Percentiles rank a stretch among this genome's conserved stretches.
phyloP scores from a whole-genome alignment of 805 yeast species.

The Huiozyma naganishii region DNA sequence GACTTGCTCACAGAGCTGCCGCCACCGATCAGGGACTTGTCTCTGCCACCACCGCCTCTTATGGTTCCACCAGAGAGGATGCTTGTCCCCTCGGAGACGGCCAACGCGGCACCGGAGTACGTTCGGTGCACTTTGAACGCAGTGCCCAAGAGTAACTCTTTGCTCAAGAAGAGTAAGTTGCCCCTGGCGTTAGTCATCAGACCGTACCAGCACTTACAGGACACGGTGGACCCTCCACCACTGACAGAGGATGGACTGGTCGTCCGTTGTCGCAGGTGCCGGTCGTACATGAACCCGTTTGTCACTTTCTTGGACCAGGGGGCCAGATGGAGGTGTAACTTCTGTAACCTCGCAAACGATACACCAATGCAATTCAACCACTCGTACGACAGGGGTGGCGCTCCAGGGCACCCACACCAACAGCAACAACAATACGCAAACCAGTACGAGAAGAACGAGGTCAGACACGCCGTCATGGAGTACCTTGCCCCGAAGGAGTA shows the following conservation, averaged over 20 bases:
- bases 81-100: slow-evolving; percentile 45
- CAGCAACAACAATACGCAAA: slow-evolving; percentile 34
- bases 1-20: slow-evolving; percentile 81
- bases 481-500: slow-evolving; percentile 92
- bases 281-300: slow-evolving; percentile 90
- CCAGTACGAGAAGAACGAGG: slow-evolving; percentile 69
- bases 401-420: no score
- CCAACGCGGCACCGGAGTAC: slow-evolving; percentile 64
- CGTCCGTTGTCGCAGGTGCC: slow-evolving; percentile 93
- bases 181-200: slow-evolving; percentile 86
- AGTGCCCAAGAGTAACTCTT: slow-evolving; percentile 59
- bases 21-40: slow-evolving; percentile 78
- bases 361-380: slow-evolving; percentile 76
- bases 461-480: slow-evolving; percentile 83
- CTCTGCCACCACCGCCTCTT: slow-evolving; percentile 89
- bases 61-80: slow-evolving; percentile 51
- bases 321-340: slow-evolving; percentile 91
- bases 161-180: slow-evolving; percentile 79
- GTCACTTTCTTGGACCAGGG: slow-evolving; percentile 58
- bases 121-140: slow-evolving; percentile 85
- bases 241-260: slow-evolving; percentile 72
- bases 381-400: slow-evolving; percentile 4
- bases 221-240: slow-evolving; percentile 57
- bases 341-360: slow-evolving; percentile 83
- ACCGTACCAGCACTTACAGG: slow-evolving; percentile 74